Evolutionary conservation across 441 rosid genomes (phyloP).

Genomic region (Brassica balearica): DNA sequence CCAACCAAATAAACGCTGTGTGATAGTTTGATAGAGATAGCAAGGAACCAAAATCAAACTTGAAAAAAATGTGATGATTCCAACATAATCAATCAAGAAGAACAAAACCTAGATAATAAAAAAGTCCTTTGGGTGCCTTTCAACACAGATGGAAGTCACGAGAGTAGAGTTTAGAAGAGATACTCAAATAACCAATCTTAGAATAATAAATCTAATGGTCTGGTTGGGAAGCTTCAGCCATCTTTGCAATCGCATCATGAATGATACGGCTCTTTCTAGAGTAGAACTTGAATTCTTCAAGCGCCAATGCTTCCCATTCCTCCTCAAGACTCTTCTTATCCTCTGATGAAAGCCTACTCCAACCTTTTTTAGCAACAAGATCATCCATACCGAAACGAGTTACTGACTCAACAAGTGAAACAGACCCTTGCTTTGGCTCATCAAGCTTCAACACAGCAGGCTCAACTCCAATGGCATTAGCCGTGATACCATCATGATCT

Average conservation of each 20-base stretch:
- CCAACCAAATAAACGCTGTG: no score
- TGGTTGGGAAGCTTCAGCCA: slow-evolving; percentile 24
- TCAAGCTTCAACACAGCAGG: background rate
- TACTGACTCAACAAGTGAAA: slow-evolving; percentile 15
- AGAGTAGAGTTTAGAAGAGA: no score
- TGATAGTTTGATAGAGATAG: background rate
- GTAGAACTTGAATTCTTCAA: slow-evolving; percentile 26
- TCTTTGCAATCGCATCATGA: slow-evolving; percentile 24
- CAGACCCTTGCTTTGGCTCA: background rate
- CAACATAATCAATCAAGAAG: no score
- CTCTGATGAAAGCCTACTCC: slow-evolving; percentile 22
- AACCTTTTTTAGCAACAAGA: slow-evolving; percentile 25
- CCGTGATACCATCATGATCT: slow-evolving; percentile 10
- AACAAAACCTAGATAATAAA: no score
- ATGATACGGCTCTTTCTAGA: slow-evolving; percentile 31
- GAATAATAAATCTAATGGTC: slow-evolving; percentile 15
- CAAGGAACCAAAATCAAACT: background rate
- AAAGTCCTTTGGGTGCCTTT: background rate
- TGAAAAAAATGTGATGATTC: background rate
- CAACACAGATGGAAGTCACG: no score
- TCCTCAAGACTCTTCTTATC: slow-evolving; percentile 40
- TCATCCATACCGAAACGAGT: slow-evolving; percentile 33
- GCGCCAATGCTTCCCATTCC: slow-evolving; percentile 41
- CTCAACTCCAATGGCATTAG: slow-evolving; percentile 9
- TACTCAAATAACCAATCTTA: background rate